Evolutionary conservation across 495 filamentous ascomycete species (phyloP).

Genomic region (Friedmanniomyces simplex): DNA sequence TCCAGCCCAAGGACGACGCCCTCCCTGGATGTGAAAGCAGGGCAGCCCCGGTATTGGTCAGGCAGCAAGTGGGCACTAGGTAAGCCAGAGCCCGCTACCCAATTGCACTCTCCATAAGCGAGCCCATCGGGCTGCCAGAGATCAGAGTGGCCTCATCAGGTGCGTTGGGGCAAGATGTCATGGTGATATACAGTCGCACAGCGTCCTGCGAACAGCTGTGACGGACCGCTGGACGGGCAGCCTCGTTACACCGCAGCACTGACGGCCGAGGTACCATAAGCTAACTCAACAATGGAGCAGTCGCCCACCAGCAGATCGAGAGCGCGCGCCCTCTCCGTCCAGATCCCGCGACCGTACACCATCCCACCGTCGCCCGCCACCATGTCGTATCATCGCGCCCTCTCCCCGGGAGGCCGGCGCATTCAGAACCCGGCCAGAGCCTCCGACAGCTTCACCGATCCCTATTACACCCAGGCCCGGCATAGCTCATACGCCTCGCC

Average conservation of each 20-base stretch:
- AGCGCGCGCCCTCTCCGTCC: not conserved
- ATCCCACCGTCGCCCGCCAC: not conserved
- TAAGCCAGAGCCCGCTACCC: not conserved
- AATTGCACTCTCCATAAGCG: too few species aligned
- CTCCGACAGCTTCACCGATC: conserved; percentile 15
- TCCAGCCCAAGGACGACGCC: too few species aligned
- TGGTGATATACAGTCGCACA: not conserved
- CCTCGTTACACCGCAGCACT: not conserved
- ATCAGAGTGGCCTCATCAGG: too few species aligned
- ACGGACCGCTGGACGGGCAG: not conserved
- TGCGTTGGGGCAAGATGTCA: too few species aligned
- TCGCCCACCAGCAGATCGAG: not conserved
- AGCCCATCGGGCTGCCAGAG: too few species aligned
- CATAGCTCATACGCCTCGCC: conserved; percentile 11
- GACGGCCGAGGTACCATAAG: not conserved
- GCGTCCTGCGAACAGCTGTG: not conserved
- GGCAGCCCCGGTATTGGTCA: not conserved
- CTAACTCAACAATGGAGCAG: not conserved
- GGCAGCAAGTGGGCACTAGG: not conserved
- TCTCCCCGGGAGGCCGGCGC: conserved; percentile 17
- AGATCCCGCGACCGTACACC: not conserved
- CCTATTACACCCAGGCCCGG: conserved; percentile 4
- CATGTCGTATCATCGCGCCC: conserved; percentile 16
- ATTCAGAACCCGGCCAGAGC: conserved; percentile 13
- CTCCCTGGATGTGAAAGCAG: not conserved